phyloP scores from a whole-genome alignment of 129 eudicot species.

The Kitagawia praeruptora region DNA sequence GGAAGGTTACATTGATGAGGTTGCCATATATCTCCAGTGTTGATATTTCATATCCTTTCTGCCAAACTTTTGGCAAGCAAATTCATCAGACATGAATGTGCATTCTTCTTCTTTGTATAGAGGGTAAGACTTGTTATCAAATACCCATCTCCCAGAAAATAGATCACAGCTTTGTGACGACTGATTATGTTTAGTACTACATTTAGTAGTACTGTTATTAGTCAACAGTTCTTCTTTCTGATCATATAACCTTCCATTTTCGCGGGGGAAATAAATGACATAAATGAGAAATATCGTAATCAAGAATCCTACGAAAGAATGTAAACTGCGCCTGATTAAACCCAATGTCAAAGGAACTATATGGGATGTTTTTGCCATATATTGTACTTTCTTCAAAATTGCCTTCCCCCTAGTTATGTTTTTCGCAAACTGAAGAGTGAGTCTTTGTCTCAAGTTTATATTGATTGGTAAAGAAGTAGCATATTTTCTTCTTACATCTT shows the following conservation, averaged over 20 bases:
- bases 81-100: conserved; percentile 51
- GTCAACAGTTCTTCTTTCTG: neutral
- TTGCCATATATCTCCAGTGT: conserved; percentile 69
- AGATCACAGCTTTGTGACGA: conserved; percentile 36
- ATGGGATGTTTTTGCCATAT: conserved; percentile 37
- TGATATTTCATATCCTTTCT: conserved; percentile 47
- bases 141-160: conserved; percentile 60
- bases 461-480: too few species aligned
- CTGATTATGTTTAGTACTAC: neutral
- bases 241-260: conserved; percentile 26
- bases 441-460: conserved; percentile 9
- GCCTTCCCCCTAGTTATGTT: neutral
- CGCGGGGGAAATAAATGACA: conserved; percentile 48
- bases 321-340: conserved; percentile 51
- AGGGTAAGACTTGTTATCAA: conserved; percentile 46
- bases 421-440: conserved; percentile 14
- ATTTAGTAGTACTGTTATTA: neutral
- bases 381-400: neutral
- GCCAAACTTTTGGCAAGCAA: conserved; percentile 59
- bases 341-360: conserved; percentile 31
- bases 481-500: too few species aligned
- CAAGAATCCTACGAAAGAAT: conserved; percentile 41
- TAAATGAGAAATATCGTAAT: conserved; percentile 37
- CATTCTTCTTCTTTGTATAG: conserved; percentile 46
- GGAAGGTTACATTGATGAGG: conserved; percentile 63